Evolutionary conservation across 768 basidiomycete genomes (phyloP).

Genomic region (Cantharellus cinnabarinus): DNA sequence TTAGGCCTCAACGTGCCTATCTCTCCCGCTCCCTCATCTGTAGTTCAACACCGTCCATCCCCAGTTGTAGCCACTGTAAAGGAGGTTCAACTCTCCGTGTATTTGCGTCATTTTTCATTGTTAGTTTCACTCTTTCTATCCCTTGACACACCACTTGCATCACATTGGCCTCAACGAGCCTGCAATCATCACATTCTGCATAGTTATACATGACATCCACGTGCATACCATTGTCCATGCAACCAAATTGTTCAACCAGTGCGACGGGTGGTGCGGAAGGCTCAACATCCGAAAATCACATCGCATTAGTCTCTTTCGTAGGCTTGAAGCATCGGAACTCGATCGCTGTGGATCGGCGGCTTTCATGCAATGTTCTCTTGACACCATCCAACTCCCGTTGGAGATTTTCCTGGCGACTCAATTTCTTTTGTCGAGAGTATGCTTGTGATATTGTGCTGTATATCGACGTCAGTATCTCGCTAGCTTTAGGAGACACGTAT

Average conservation of each 20-base stretch:
- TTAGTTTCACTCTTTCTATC: not conserved
- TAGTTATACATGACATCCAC: not conserved
- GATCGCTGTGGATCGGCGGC: conserved; percentile 75
- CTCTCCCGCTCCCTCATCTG: not conserved
- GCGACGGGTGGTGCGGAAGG: not conserved
- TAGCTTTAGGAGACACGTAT: conserved; percentile 65
- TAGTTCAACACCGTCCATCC: not conserved
- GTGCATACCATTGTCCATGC: not conserved
- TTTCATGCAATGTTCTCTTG: conserved; percentile 75
- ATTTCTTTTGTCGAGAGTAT: conserved; percentile 51
- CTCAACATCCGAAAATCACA: not conserved
- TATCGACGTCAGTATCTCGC: conserved; percentile 69
- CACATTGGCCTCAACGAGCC: conserved; percentile 3
- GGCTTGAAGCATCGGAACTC: conserved; percentile 75
- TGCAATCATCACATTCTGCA: not conserved
- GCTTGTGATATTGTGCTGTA: conserved; percentile 91
- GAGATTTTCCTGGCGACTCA: conserved; percentile 59
- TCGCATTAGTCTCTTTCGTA: not conserved
- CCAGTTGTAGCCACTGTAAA: not conserved
- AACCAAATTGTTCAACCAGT: not conserved
- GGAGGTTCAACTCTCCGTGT: too few species aligned
- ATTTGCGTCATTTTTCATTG: too few species aligned
- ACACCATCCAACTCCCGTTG: conserved; percentile 78
- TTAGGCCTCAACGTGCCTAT: conserved; percentile 7
- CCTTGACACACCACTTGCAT: not conserved